These are phyloP conservation scores for Drechslerella coelobrocha DNA, from an alignment of 2,329 filamentous ascomycete genomes.

Conservation along the genomic window DNA sequence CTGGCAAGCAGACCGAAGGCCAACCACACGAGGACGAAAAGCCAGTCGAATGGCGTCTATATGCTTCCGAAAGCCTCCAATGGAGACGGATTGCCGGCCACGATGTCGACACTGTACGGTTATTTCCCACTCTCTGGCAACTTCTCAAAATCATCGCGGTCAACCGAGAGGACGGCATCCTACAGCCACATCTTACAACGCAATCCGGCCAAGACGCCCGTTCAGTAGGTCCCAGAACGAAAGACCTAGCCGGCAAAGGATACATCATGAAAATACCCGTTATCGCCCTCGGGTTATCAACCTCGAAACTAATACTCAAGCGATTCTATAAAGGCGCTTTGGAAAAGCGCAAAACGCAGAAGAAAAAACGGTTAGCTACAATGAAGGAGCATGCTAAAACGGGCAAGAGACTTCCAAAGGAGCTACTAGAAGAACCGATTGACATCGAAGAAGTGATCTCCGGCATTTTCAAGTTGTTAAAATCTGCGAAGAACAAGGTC, in stretches of 20 bases:
- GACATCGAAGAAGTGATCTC: slow-evolving; percentile 47
- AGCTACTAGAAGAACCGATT: slow-evolving; percentile 29
- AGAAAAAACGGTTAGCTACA: slow-evolving; percentile 41
- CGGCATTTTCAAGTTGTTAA: slow-evolving; percentile 35
- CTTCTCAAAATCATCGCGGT: slow-evolving; percentile 46
- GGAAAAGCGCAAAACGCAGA: slow-evolving; percentile 41
- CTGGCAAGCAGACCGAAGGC: slow-evolving; percentile 15
- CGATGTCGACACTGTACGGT: slow-evolving; percentile 40
- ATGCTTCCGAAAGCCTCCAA: slow-evolving; percentile 42
- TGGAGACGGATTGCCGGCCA: slow-evolving; percentile 43
- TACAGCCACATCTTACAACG: slow-evolving; percentile 28
- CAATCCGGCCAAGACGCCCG: slow-evolving; percentile 42
- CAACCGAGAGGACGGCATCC: slow-evolving; percentile 42
- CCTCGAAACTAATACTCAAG: slow-evolving; percentile 42
- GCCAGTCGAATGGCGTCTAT: slow-evolving; percentile 28
- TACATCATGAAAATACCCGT: slow-evolving; percentile 49
- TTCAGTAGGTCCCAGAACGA: slow-evolving; percentile 42
- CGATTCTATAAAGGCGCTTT: slow-evolving; percentile 44
- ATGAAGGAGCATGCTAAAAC: slow-evolving; percentile 44
- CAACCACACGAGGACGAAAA: slow-evolving; percentile 11
- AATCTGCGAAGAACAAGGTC: slow-evolving; percentile 45
- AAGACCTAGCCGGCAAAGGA: slow-evolving; percentile 44
- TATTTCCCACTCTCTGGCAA: slow-evolving; percentile 43
- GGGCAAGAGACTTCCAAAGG: slow-evolving; percentile 33
- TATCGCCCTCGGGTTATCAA: slow-evolving; percentile 33